phyloP scores from a whole-genome alignment of 352 stramenopile species.

The Pythium monospermum region DNA sequence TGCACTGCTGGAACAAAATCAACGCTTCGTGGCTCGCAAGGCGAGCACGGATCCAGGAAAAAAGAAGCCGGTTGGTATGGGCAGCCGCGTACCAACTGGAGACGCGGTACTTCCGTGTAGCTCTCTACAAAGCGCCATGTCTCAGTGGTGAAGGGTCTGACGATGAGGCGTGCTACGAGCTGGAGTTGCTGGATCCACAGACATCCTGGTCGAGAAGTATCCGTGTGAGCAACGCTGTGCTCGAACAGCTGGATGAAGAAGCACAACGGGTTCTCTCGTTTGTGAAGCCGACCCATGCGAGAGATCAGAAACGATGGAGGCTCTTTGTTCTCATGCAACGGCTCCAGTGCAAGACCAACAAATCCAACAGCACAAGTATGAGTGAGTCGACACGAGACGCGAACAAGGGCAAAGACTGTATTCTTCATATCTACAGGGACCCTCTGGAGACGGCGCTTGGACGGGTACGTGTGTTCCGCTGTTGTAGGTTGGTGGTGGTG shows the following conservation, averaged over 20 bases:
- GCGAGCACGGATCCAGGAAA: constrained; percentile 39
- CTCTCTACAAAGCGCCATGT: constrained; percentile 29
- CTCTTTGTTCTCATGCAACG: constrained; percentile 9
- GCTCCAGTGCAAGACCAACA: constrained; percentile 12
- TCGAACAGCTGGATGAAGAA: constrained; percentile 7
- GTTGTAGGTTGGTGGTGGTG: background rate
- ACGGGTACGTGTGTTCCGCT: constrained; percentile 5
- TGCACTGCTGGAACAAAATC: constrained; percentile 45
- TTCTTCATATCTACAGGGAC: constrained; percentile 16
- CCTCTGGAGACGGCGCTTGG: constrained; percentile 19
- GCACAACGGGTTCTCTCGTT: background rate
- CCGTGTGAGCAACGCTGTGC: background rate
- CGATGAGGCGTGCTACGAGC: background rate
- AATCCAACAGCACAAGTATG: no score
- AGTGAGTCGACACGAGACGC: no score
- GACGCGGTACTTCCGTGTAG: constrained; percentile 23
- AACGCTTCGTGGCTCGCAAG: constrained; percentile 38
- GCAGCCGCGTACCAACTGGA: constrained; percentile 27
- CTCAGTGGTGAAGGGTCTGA: background rate
- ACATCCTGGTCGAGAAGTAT: constrained; percentile 11
- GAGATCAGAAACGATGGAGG: constrained; percentile 6
- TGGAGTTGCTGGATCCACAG: constrained; percentile 25
- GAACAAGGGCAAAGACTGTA: background rate
- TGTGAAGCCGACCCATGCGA: background rate
- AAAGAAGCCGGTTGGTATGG: constrained; percentile 31